Base-by-base conservation (phyloP, 805 yeast species). In the Wickerhamomyces queroliae region DNA sequence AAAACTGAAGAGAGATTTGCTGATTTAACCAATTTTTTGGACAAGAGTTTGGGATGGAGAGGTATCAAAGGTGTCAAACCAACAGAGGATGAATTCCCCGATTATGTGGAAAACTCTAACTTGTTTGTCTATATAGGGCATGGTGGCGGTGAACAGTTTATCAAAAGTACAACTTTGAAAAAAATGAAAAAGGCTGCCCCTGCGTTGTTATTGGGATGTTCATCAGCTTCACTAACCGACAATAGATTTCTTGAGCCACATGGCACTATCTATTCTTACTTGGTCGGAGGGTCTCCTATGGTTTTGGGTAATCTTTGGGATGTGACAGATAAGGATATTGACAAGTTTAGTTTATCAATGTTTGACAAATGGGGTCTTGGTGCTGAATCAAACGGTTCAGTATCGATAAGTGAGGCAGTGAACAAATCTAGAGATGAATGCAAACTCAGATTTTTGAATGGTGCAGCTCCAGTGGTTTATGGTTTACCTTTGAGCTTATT, bases 301-400 rank as follows among this genome's bases (percentile, higher is more conserved):
- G 71, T 88, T 1, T 63, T 93, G 27, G 96, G 87, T 0, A 88
- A 87, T 52, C 61, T 93, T 41, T 93, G 99, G 99, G 96, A 89
- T 59, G 97, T 93, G 5, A 93, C 98, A 0, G 98, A 93, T 60
- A 89, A 85, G 48, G 99, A 93, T 58, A 86, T 88, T 37, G 98
- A 93, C 59, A 72, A 70, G 49, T 88, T 90, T 49, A 82, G 87
- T 19, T 43, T 70, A 9, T 64, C 74, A 3, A 56, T 86, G 28
- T 72, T 93, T 47, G 69, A 70, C 3, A 66, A 69, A 44, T 82
- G 93, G 81, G 93, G 93, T 0, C 55, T 86, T 12, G 55, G 71
- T 33, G 57, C 38, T 4, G 49, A 45, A 13, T 29, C 44, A 5
- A 39, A 49, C 4, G 61, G 64, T 25, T 8, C 28, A 4, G 13